These are phyloP conservation scores for Mycena filopes DNA, from an alignment of 768 basidiomycete genomes.

Conservation along the genomic window DNA sequence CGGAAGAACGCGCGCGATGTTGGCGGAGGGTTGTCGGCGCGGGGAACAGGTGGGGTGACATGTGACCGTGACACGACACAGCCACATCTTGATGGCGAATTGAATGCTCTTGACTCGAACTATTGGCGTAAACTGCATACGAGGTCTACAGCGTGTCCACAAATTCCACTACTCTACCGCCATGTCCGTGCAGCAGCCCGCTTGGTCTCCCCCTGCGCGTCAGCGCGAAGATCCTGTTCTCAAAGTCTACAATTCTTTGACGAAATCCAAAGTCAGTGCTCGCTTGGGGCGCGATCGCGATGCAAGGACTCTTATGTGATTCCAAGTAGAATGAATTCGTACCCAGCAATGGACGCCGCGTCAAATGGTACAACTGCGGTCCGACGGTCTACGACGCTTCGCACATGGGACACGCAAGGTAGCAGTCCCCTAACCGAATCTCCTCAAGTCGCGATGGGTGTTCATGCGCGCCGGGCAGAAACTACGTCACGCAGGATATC, in stretches of 20 bases:
- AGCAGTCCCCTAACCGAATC: constrained; percentile 33
- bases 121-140: constrained; percentile 12
- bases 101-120: constrained; percentile 33
- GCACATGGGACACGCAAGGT: constrained; percentile 99
- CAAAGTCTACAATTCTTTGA: constrained; percentile 93
- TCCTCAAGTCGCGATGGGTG: neutral
- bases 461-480: constrained; percentile 58
- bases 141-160: constrained; percentile 20
- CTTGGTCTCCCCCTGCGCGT: constrained; percentile 62
- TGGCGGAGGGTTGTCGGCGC: neutral
- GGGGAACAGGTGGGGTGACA: neutral
- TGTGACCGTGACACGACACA: neutral
- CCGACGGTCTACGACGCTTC: constrained; percentile 98
- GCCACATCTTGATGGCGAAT: constrained; percentile 8
- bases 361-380: constrained; percentile 99
- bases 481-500: constrained; percentile 96
- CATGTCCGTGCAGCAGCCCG: constrained; percentile 72
- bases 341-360: constrained; percentile 71
- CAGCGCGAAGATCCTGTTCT: constrained; percentile 69
- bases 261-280: constrained; percentile 82
- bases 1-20: too few relatives aligned
- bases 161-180: constrained; percentile 15
- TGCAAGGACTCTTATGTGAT: constrained; percentile 29
- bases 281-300: constrained; percentile 28
- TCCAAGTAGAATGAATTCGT: constrained; percentile 76